These are phyloP conservation scores for Ascochyta clinopodiicola DNA, from an alignment of 2,329 filamentous ascomycete species.

Conservation along the genomic window DNA sequence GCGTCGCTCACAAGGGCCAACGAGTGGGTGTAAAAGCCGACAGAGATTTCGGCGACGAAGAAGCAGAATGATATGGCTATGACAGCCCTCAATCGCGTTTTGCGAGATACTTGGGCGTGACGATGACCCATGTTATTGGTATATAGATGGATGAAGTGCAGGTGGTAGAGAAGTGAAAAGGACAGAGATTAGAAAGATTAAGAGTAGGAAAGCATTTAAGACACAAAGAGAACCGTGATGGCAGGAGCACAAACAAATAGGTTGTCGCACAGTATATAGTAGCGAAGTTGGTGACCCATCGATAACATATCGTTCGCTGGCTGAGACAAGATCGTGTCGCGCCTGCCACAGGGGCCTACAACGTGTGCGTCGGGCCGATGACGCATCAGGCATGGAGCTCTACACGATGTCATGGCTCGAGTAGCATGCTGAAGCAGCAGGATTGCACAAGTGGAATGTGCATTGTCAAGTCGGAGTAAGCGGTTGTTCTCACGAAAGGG, in stretches of 20 bases:
- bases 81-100: slow-evolving; percentile 46
- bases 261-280: slow-evolving; percentile 14
- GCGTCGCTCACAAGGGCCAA: slow-evolving; percentile 78
- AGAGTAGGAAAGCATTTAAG: slow-evolving; percentile 7
- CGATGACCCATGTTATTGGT: slow-evolving; percentile 22
- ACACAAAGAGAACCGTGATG: slow-evolving; percentile 12
- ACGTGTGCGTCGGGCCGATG: slow-evolving; percentile 2
- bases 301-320: slow-evolving; percentile 22
- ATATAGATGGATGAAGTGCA: neutral
- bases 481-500: neutral
- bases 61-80: slow-evolving; percentile 57
- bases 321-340: slow-evolving; percentile 18
- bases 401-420: neutral
- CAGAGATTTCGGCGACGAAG: slow-evolving; percentile 58
- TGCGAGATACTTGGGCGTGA: slow-evolving; percentile 39
- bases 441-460: slow-evolving; percentile 4
- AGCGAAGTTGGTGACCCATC: slow-evolving; percentile 3
- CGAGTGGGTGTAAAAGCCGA: slow-evolving; percentile 74
- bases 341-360: slow-evolving; percentile 13
- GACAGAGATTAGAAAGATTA: neutral
- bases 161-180: neutral
- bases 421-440: neutral
- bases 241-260: slow-evolving; percentile 14
- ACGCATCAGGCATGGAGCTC: neutral
- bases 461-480: slow-evolving; percentile 1